These are phyloP conservation scores for Phytopythium ostracodes DNA, from an alignment of 352 stramenopile genomes.

Conservation along the genomic window DNA sequence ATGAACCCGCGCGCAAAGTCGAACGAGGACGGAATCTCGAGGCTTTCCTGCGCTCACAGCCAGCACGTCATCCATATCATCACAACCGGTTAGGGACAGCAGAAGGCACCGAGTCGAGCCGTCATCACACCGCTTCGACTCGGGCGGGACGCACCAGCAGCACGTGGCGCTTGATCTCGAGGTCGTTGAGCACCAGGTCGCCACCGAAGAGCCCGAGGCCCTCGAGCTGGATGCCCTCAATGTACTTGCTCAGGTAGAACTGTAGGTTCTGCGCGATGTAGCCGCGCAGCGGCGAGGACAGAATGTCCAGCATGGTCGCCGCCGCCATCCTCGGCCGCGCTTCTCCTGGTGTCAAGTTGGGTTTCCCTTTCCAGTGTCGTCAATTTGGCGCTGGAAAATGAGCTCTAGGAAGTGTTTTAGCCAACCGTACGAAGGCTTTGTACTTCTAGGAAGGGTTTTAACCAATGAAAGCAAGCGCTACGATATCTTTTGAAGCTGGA, in stretches of 20 bases:
- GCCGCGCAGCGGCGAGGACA: slow-evolving; percentile 78
- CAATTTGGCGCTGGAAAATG: neutral
- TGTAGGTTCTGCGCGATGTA: slow-evolving; percentile 87
- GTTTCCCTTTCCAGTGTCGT: slow-evolving; percentile 1
- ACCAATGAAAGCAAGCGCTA: neutral
- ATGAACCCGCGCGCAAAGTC: slow-evolving; percentile 87
- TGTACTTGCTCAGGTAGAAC: slow-evolving; percentile 89
- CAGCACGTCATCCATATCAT: neutral
- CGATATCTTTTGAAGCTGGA: too few species aligned
- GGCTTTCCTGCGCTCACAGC: slow-evolving; percentile 40
- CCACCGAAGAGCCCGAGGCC: slow-evolving; percentile 79
- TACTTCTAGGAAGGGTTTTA: neutral
- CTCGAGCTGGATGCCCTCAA: slow-evolving; percentile 86
- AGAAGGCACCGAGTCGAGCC: too few species aligned
- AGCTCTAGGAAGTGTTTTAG: neutral
- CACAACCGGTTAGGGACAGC: neutral
- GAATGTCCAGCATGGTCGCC: slow-evolving; percentile 70
- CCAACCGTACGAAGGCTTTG: neutral
- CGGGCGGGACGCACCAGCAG: slow-evolving; percentile 25
- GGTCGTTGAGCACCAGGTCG: slow-evolving; percentile 85
- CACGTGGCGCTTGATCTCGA: slow-evolving; percentile 88
- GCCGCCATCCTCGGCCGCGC: slow-evolving; percentile 2
- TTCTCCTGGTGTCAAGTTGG: neutral
- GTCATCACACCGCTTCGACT: too few species aligned
- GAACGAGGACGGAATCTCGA: slow-evolving; percentile 85